Evolutionary conservation across 495 filamentous ascomycete genomes (phyloP), one percentile per base, ranked within the genome.

Genomic region (Aspergillus taichungensis): DNA sequence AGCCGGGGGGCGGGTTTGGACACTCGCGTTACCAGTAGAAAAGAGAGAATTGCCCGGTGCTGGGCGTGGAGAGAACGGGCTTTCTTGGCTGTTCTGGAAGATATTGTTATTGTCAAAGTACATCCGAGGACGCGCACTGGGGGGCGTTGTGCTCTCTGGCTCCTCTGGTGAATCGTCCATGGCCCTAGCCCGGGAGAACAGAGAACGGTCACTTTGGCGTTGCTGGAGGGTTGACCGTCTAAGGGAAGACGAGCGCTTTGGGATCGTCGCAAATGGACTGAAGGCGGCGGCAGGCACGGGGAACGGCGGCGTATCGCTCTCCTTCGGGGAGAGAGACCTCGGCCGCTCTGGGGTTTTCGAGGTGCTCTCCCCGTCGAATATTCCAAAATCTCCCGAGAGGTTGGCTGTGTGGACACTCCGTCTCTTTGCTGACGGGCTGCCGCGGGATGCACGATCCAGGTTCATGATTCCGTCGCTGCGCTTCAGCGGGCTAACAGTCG

Each of bases 391-490:
- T 13, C 72, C 51, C 24, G 71, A 66, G 38, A 84, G 68, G 38
- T 67, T 77, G 0, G 79, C 69, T 8, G 80, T 80, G 52, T 92
- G 86, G 31, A 91, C 65, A 59, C 88, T 94, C 46, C 90, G 79
- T 37, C 90, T 74, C 72, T 96, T 96, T 9, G 86, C 80, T 13
- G 87, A 83, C 2, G 90, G 88, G 52, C 85, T 95, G 31, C 83
- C 87, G n/a, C 83, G 69, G 46, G 73, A 78, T 11, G 79, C 67
- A 40, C 84, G 81, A 50, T 94, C 91, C 10, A 94, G 62, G 55
- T 86, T 85, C 85, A 94, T 92, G 10, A 84, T 83, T 6, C 85
- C 83, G 62, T 98, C 92, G 54, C 81, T 94, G 39, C 94, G 79
- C 67, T 97, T 97, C 36, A 98, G 66, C 0, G 92, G 92, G 59